Percentiles rank a stretch among this genome's conserved stretches.
phyloP scores from a whole-genome alignment of 2,329 filamentous ascomycete genomes.

The Keithomyces neogunnii region DNA sequence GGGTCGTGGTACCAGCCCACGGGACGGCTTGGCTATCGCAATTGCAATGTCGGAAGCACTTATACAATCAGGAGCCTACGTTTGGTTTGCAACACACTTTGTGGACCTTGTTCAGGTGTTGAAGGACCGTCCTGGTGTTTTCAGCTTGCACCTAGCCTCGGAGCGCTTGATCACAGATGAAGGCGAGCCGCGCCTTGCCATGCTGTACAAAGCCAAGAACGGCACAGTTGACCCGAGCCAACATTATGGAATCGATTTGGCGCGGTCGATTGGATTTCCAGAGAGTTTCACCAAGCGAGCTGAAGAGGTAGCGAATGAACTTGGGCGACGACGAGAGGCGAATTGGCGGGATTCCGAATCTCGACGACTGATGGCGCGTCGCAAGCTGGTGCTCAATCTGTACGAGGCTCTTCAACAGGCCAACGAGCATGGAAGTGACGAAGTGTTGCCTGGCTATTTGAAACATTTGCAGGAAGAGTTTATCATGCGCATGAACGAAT shows the following conservation, averaged over 20 bases:
- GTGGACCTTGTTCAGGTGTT: conserved; percentile 71
- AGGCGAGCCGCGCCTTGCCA: conserved; percentile 57
- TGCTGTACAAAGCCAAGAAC: conserved; percentile 76
- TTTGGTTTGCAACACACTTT: conserved; percentile 96
- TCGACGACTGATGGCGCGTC: conserved; percentile 50
- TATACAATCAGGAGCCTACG: conserved; percentile 65
- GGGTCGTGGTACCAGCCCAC: conserved; percentile 80
- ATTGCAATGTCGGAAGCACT: conserved; percentile 84
- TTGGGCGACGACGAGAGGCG: conserved; percentile 49
- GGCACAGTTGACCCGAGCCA: conserved; percentile 58
- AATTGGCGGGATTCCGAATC: conserved; percentile 51
- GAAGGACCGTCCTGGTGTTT: conserved; percentile 64
- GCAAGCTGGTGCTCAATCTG: conserved; percentile 66
- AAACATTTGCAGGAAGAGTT: conserved; percentile 60
- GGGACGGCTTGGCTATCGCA: conserved; percentile 83
- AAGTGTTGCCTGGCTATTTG: conserved; percentile 38
- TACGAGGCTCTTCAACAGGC: conserved; percentile 66
- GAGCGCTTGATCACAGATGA: conserved; percentile 45
- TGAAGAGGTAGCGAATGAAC: conserved; percentile 51
- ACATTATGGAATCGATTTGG: conserved; percentile 79
- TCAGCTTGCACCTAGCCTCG: conserved; percentile 74
- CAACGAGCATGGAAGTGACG: conserved; percentile 51
- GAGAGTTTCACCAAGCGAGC: conserved; percentile 58
- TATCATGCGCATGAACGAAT: conserved; percentile 57
- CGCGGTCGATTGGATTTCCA: conserved; percentile 67